phyloP scores from a whole-genome alignment of 129 eudicot species.

The Cynara cardunculus region DNA sequence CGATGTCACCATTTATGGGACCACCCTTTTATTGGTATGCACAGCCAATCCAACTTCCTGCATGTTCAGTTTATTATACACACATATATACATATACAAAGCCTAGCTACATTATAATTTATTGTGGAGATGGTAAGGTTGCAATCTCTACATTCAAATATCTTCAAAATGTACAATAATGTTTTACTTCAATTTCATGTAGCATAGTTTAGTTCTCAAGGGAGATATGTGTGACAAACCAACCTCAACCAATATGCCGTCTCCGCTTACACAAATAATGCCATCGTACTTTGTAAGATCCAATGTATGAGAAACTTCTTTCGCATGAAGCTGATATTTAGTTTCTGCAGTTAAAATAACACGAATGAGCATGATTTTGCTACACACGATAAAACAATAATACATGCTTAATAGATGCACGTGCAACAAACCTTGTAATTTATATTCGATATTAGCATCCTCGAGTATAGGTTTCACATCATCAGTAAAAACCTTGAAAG shows the following conservation, averaged over 20 bases:
- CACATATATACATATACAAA: neutral
- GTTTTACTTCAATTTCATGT: neutral
- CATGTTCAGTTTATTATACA: no score
- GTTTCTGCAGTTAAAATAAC: slow-evolving; percentile 53
- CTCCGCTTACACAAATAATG: slow-evolving; percentile 92
- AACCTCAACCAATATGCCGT: slow-evolving; percentile 93
- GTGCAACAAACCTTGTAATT: slow-evolving; percentile 54
- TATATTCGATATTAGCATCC: slow-evolving; percentile 69
- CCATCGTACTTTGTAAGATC: slow-evolving; percentile 86
- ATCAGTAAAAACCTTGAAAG: slow-evolving; percentile 50
- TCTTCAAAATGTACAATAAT: neutral
- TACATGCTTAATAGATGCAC: slow-evolving; percentile 6
- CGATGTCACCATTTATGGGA: neutral
- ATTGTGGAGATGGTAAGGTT: neutral
- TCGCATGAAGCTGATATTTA: slow-evolving; percentile 76
- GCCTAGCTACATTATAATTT: neutral
- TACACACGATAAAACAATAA: neutral
- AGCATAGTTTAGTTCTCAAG: neutral
- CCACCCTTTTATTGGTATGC: no score
- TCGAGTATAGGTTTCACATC: slow-evolving; percentile 74
- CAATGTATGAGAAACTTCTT: slow-evolving; percentile 60
- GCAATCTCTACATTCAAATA: neutral
- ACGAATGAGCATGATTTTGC: slow-evolving; percentile 13
- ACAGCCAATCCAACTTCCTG: no score
- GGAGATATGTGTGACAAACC: slow-evolving; percentile 14